phyloP scores from a whole-genome alignment of 257 asterid genomes.

The Solanum pimpinellifolium region DNA sequence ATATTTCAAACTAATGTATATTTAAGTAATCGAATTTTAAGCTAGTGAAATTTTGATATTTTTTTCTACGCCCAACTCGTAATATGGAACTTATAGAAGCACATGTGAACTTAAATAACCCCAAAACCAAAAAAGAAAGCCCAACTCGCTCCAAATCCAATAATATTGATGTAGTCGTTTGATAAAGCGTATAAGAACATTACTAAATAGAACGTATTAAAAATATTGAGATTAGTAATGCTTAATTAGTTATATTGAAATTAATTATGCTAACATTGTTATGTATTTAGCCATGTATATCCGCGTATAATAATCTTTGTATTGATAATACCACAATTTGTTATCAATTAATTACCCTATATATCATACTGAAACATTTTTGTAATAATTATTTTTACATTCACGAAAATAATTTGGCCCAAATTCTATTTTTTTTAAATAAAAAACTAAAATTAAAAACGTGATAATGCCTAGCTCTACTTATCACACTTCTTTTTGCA shows the following conservation, averaged over 20 bases:
- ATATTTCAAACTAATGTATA: no score
- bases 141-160: background rate
- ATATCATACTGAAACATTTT: background rate
- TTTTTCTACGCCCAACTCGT: no score
- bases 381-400: background rate
- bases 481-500: background rate
- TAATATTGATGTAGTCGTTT: no score
- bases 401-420: background rate
- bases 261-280: background rate
- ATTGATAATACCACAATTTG: background rate
- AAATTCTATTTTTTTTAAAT: background rate
- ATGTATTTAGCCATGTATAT: background rate
- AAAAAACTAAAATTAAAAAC: no score
- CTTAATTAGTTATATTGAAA: background rate
- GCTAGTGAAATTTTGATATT: background rate
- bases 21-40: background rate
- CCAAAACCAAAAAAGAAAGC: background rate
- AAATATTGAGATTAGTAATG: background rate
- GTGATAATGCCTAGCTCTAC: background rate
- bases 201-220: no score
- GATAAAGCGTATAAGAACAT: no score
- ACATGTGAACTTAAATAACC: background rate
- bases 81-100: no score
- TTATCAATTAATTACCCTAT: background rate
- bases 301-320: background rate